phyloP scores from a whole-genome alignment of 257 asterid species.

The Coffea eugenioides region DNA sequence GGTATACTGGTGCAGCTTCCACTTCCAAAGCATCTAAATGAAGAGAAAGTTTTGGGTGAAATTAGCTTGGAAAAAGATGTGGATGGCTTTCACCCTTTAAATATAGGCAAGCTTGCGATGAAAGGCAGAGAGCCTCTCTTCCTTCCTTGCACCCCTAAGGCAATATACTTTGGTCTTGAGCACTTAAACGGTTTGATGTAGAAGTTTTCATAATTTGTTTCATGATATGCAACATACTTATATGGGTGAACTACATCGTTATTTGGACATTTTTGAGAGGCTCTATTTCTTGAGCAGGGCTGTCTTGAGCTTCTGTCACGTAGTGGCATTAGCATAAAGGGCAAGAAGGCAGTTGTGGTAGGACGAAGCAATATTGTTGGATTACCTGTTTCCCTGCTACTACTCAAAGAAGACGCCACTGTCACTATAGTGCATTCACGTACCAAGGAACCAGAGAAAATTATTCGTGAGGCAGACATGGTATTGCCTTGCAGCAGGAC shows the following conservation, averaged over 20 bases:
- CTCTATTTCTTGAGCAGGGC: slow-evolving; percentile 43
- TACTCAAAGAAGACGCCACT: slow-evolving; percentile 90
- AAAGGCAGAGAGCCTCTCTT: slow-evolving; percentile 93
- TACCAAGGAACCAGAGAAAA: slow-evolving; percentile 73
- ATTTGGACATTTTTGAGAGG: background rate
- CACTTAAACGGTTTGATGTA: background rate
- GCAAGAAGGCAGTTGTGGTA: slow-evolving; percentile 89
- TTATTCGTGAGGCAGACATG: slow-evolving; percentile 82
- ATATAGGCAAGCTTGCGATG: slow-evolving; percentile 99
- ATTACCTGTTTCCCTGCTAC: slow-evolving; percentile 82
- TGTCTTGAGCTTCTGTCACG: slow-evolving; percentile 83
- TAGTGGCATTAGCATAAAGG: slow-evolving; percentile 70
- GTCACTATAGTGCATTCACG: slow-evolving; percentile 84
- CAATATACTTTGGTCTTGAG: slow-evolving; percentile 21
- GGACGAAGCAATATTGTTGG: slow-evolving; percentile 97
- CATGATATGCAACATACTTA: no score
- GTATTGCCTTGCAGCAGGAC: slow-evolving; percentile 98
- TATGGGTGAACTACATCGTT: background rate
- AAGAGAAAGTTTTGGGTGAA: slow-evolving; percentile 72
- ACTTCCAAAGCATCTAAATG: slow-evolving; percentile 84
- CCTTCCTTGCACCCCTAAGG: slow-evolving; percentile 98
- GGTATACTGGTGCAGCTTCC: slow-evolving; percentile 97
- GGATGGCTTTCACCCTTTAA: slow-evolving; percentile 93
- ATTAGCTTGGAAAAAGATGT: slow-evolving; percentile 88
- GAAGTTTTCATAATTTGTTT: background rate